Conservation (phyloP, 352 stramenopile species). For the Globisporangium spinosum region DNA sequence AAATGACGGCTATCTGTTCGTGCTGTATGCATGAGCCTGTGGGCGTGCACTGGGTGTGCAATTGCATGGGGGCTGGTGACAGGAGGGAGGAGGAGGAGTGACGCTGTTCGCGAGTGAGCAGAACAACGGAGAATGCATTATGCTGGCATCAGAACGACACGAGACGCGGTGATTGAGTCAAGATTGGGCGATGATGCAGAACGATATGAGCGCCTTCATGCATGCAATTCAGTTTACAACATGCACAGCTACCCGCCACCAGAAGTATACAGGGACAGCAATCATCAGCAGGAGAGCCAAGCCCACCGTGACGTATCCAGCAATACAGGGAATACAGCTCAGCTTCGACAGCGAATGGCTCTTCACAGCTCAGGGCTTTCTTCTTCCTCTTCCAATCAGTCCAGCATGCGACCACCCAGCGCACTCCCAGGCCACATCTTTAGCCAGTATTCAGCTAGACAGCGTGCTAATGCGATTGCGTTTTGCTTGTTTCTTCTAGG, state of each 20-base stretch:
- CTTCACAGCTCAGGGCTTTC: background rate
- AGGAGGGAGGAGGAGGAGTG: background rate
- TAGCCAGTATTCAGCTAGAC: background rate
- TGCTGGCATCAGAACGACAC: background rate
- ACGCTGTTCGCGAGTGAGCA: background rate
- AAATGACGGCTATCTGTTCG: background rate
- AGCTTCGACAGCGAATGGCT: background rate
- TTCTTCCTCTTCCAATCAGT: background rate
- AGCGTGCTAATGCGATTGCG: conserved; percentile 7
- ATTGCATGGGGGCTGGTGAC: background rate
- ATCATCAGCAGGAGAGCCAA: background rate
- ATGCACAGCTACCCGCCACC: background rate
- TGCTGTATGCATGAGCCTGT: background rate
- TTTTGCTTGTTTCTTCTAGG: conserved; percentile 29
- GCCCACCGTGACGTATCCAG: background rate
- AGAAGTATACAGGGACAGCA: background rate
- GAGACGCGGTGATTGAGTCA: background rate
- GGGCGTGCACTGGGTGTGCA: background rate
- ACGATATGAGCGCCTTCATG: background rate
- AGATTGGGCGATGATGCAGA: too few species aligned
- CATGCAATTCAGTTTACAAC: background rate
- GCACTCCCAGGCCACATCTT: background rate
- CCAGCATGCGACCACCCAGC: background rate
- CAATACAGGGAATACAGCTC: background rate
- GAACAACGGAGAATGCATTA: background rate